These are phyloP conservation scores for Cryptococcus depauperatus DNA, from an alignment of 1,284 basidiomycete genomes.

Conservation along the genomic window DNA sequence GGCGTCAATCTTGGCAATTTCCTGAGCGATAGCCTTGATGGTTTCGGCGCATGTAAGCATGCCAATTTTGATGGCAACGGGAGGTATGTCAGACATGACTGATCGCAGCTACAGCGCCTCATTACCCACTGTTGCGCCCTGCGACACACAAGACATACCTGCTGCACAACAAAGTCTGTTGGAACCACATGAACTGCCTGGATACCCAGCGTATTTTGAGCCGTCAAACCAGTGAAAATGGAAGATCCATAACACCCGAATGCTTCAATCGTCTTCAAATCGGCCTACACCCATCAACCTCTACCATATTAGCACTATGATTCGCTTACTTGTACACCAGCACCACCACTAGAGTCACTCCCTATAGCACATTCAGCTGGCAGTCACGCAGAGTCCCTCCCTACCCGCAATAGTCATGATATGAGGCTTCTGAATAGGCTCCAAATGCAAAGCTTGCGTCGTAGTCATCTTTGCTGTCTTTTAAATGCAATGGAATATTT, in stretches of 20 bases:
- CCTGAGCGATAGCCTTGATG: conserved; percentile 42
- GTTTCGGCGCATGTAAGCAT: conserved; percentile 57
- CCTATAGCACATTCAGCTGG: conserved; percentile 51
- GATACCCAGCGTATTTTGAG: conserved; percentile 85
- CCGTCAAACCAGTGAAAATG: conserved; percentile 78
- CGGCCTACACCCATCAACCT: conserved; percentile 49
- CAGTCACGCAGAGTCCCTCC: conserved; percentile 58
- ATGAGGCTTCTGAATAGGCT: conserved; percentile 19
- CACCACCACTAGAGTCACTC: conserved; percentile 72
- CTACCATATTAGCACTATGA: background rate
- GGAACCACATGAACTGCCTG: conserved; percentile 60
- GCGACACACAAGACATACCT: too few species aligned
- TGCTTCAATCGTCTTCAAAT: conserved; percentile 77
- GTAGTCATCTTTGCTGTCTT: too few species aligned
- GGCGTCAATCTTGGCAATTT: conserved; percentile 29
- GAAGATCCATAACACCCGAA: conserved; percentile 77
- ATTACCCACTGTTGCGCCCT: too few species aligned
- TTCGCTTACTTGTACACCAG: conserved; percentile 68
- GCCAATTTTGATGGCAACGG: conserved; percentile 79
- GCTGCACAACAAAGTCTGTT: background rate
- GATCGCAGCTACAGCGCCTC: conserved; percentile 69
- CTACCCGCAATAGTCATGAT: conserved; percentile 39
- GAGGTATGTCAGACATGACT: conserved; percentile 65
- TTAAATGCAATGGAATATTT: too few species aligned
- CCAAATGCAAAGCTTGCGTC: too few species aligned